Conservation (phyloP, 164 flowering plant genomes). For the Vitis cinerea region DNA sequence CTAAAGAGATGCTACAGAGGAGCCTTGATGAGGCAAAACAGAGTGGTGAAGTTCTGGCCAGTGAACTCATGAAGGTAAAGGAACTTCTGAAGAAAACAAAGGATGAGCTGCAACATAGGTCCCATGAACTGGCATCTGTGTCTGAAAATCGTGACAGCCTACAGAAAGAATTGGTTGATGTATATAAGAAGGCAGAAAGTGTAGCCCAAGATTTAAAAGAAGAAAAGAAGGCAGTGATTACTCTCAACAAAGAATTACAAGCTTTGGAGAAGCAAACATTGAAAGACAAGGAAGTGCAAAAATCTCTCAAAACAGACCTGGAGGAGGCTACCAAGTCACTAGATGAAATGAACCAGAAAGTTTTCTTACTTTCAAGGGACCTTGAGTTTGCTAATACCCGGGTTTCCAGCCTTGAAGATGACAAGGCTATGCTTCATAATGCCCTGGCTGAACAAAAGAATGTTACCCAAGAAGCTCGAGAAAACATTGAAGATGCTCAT, state of each 20-base stretch:
- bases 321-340: slow-evolving; percentile 79
- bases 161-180: slow-evolving; percentile 60
- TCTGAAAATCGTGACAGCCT: slow-evolving; percentile 38
- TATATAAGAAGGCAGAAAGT: slow-evolving; percentile 49
- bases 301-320: slow-evolving; percentile 56
- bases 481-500: slow-evolving; percentile 86
- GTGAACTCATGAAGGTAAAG: slow-evolving; percentile 46
- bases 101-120: slow-evolving; percentile 43
- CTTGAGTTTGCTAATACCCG: slow-evolving; percentile 49
- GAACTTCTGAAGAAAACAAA: slow-evolving; percentile 46
- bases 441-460: slow-evolving; percentile 60
- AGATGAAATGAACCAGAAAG: slow-evolving; percentile 66
- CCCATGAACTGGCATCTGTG: slow-evolving; percentile 41
- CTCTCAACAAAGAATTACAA: slow-evolving; percentile 55
- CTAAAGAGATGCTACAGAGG: slow-evolving; percentile 31
- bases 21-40: slow-evolving; percentile 51
- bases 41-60: slow-evolving; percentile 35
- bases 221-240: slow-evolving; percentile 48
- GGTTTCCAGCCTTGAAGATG: slow-evolving; percentile 55
- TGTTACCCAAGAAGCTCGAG: slow-evolving; percentile 49
- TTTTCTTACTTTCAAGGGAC: slow-evolving; percentile 52
- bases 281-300: slow-evolving; percentile 57
- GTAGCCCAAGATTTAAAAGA: slow-evolving; percentile 48
- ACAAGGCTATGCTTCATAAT: slow-evolving; percentile 48
- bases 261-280: slow-evolving; percentile 50